Evolutionary conservation across 345 rosid species (phyloP).

Genomic region (Chamaenerion angustifolium): DNA sequence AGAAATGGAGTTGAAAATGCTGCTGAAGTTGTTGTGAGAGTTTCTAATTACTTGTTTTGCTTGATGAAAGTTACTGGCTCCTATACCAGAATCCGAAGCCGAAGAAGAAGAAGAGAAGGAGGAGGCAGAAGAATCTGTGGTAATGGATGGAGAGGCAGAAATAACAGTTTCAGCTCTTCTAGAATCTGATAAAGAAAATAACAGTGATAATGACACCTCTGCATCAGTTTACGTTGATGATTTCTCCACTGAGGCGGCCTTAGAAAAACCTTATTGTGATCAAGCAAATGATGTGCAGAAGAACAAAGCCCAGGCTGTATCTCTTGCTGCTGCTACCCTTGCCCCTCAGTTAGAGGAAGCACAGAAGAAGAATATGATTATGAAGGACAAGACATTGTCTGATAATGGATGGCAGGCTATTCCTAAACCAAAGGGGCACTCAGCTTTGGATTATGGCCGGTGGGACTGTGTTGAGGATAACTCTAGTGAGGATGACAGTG

Average conservation of each 20-base stretch:
- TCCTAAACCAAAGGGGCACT: slow-evolving; percentile 96
- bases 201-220: background rate
- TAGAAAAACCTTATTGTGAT: background rate
- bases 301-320: slow-evolving; percentile 4
- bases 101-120: slow-evolving; percentile 55
- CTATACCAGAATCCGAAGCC: slow-evolving; percentile 81
- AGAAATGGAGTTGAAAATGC: background rate
- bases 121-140: slow-evolving; percentile 23
- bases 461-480: slow-evolving; percentile 75
- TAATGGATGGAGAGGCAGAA: slow-evolving; percentile 5
- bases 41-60: slow-evolving; percentile 24
- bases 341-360: slow-evolving; percentile 14
- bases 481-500: slow-evolving; percentile 70
- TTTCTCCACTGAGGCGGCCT: slow-evolving; percentile 2
- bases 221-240: too few species aligned
- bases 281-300: slow-evolving; percentile 13
- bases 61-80: slow-evolving; percentile 90
- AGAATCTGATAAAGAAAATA: slow-evolving; percentile 10
- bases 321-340: too few species aligned
- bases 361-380: slow-evolving; percentile 21
- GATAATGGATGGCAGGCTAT: slow-evolving; percentile 75
- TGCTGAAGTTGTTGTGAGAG: background rate
- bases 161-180: slow-evolving; percentile 8
- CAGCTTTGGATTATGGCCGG: slow-evolving; percentile 69
- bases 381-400: background rate